phyloP scores from a whole-genome alignment of 2,329 filamentous ascomycete species.

The Botryotinia narcissicola region DNA sequence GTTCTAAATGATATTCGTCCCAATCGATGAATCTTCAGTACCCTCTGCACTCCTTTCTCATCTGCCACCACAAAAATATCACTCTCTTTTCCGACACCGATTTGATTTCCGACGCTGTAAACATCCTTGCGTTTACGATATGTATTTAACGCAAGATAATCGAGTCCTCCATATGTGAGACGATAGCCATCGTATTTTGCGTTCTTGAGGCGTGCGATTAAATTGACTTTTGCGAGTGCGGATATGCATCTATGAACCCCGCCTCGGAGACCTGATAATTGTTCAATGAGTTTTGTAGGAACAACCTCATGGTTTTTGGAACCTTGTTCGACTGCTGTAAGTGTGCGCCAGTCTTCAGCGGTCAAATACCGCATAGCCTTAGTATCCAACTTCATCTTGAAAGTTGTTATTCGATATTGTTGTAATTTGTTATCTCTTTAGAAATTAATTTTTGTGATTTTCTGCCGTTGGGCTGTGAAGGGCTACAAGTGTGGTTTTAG shows the following conservation, averaged over 20 bases:
- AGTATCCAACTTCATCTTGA: slow-evolving; percentile 86
- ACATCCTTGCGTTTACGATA: slow-evolving; percentile 76
- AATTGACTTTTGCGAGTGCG: slow-evolving; percentile 81
- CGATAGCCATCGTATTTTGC: slow-evolving; percentile 97
- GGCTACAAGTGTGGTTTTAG: background rate
- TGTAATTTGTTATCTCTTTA: background rate
- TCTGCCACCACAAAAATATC: slow-evolving; percentile 94
- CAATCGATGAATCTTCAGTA: slow-evolving; percentile 94
- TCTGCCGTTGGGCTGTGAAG: slow-evolving; percentile 15
- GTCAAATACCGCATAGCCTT: slow-evolving; percentile 90
- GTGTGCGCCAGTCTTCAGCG: slow-evolving; percentile 90
- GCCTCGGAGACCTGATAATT: slow-evolving; percentile 76
- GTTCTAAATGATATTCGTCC: slow-evolving; percentile 96
- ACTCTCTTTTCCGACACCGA: slow-evolving; percentile 96
- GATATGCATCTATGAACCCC: slow-evolving; percentile 87
- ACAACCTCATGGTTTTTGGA: slow-evolving; percentile 97
- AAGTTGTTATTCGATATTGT: background rate
- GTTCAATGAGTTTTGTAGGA: slow-evolving; percentile 82
- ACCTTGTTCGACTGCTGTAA: slow-evolving; percentile 88
- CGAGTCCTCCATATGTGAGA: slow-evolving; percentile 91
- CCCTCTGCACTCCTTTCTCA: slow-evolving; percentile 69
- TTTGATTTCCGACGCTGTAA: slow-evolving; percentile 90
- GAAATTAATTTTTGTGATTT: slow-evolving; percentile 13
- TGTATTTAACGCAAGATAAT: slow-evolving; percentile 93
- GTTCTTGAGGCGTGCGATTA: slow-evolving; percentile 92